A percentile compares a stretch with the other conserved stretches of the same genome.
These are phyloP conservation scores for Boletus sp. DNA, from an alignment of 768 basidiomycete species.

Conservation along the genomic window DNA sequence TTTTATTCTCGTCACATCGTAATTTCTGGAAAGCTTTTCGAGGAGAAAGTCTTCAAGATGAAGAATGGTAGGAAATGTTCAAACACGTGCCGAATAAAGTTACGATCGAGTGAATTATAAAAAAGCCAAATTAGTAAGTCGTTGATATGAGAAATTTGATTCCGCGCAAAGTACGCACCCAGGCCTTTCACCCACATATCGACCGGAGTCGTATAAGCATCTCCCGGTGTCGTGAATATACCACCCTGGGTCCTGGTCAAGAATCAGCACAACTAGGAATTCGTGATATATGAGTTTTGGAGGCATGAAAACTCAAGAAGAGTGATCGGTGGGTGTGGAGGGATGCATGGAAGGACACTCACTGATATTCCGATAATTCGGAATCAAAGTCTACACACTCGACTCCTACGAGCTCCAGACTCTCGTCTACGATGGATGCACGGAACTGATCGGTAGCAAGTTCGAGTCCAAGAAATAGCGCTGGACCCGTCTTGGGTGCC, in stretches of 20 bases:
- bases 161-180: constrained; percentile 54
- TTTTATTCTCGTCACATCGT: constrained; percentile 70
- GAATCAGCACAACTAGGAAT: constrained; percentile 18
- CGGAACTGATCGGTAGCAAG: constrained; percentile 81
- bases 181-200: constrained; percentile 91
- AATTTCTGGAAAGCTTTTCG: constrained; percentile 67
- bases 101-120: constrained; percentile 33
- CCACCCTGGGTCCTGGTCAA: constrained; percentile 73
- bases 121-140: constrained; percentile 36
- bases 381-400: constrained; percentile 83
- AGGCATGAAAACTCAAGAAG: not conserved
- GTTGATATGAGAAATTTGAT: constrained; percentile 56
- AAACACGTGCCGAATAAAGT: constrained; percentile 29
- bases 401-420: constrained; percentile 76
- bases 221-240: constrained; percentile 82
- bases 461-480: constrained; percentile 85
- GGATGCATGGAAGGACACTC: constrained; percentile 34
- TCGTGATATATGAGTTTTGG: constrained; percentile 10
- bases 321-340: constrained; percentile 1
- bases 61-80: not conserved
- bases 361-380: constrained; percentile 81
- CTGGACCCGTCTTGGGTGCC: constrained; percentile 39
- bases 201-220: constrained; percentile 84
- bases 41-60: constrained; percentile 61
- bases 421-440: constrained; percentile 81